A percentile compares a stretch with the other conserved stretches of the same genome.
phyloP scores from a whole-genome alignment of 768 basidiomycete species.

The Cystoderma amianthinum region DNA sequence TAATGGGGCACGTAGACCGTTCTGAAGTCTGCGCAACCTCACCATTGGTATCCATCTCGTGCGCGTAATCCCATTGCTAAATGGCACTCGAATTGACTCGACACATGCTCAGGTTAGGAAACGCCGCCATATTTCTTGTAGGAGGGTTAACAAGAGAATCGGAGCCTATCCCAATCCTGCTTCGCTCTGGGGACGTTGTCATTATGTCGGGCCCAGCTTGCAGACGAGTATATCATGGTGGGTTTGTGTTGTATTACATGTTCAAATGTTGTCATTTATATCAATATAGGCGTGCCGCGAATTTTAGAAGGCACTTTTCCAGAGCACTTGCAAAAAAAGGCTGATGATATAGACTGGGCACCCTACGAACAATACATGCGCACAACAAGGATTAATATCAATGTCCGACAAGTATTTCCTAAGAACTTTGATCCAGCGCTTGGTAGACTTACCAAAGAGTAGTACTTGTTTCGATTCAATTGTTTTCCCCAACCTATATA shows the following conservation, averaged over 20 bases:
- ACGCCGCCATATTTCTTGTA: constrained; percentile 84
- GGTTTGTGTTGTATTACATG: constrained; percentile 10
- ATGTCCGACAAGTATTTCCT: constrained; percentile 85
- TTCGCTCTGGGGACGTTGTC: constrained; percentile 87
- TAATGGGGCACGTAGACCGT: constrained; percentile 98
- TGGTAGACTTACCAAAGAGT: neutral
- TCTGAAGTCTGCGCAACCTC: constrained; percentile 91
- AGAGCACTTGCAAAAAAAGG: constrained; percentile 32
- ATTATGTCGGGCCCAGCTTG: constrained; percentile 90
- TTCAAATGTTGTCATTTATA: constrained; percentile 1
- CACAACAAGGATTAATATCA: constrained; percentile 80
- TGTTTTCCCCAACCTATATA: too few species aligned
- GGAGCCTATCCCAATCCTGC: constrained; percentile 72
- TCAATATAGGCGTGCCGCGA: constrained; percentile 88
- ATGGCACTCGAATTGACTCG: neutral
- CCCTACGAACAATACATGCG: constrained; percentile 59
- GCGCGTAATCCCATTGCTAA: too few species aligned
- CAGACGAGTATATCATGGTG: constrained; percentile 88
- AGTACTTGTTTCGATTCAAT: neutral
- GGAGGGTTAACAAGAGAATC: constrained; percentile 76
- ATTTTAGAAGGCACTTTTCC: constrained; percentile 82
- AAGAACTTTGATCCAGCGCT: constrained; percentile 51
- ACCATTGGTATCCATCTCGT: constrained; percentile 94
- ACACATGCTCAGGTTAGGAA: constrained; percentile 73
- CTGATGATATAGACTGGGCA: constrained; percentile 38